Percentiles rank a stretch among this genome's conserved stretches.
Evolutionary conservation across 208 protist species (phyloP).

Genomic region (Giardia muris): DNA sequence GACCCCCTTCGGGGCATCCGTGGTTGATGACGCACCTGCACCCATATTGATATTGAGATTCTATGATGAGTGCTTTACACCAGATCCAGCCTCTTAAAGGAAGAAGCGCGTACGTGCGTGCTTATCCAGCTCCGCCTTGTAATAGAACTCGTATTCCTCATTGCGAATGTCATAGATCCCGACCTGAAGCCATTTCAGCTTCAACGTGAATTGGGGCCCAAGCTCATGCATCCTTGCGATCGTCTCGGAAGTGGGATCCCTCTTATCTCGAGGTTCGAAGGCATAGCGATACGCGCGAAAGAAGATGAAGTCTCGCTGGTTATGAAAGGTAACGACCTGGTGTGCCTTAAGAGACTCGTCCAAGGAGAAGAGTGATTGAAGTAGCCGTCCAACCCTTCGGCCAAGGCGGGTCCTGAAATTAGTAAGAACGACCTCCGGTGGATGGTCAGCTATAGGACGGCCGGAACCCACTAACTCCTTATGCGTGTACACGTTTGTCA

Average conservation of each 20-base stretch:
- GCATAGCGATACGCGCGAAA: slow-evolving; percentile 26
- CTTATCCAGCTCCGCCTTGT: background rate
- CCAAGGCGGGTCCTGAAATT: slow-evolving; percentile 21
- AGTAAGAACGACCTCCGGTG: slow-evolving; percentile 19
- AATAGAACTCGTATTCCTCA: slow-evolving; percentile 21
- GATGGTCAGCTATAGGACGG: background rate
- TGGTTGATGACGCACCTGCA: no score
- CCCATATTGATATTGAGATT: no score
- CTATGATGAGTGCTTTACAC: no score
- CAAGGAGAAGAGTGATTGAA: background rate
- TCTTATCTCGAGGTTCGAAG: background rate
- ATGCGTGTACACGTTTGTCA: background rate
- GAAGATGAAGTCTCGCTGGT: slow-evolving; percentile 19
- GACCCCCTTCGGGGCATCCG: no score
- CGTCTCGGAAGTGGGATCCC: background rate
- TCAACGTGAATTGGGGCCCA: background rate
- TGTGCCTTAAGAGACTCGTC: background rate
- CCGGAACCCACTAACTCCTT: background rate
- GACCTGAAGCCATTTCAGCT: slow-evolving; percentile 18
- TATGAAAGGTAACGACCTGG: slow-evolving; percentile 28
- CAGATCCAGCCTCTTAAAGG: background rate
- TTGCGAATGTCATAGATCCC: background rate
- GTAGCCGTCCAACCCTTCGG: background rate
- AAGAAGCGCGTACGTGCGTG: background rate
- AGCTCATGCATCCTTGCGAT: slow-evolving; percentile 13